A percentile compares a stretch with the other conserved stretches of the same genome.
These are phyloP conservation scores for Friedmanniomyces endolithicus DNA, from an alignment of 495 filamentous ascomycete genomes.

Conservation along the genomic window DNA sequence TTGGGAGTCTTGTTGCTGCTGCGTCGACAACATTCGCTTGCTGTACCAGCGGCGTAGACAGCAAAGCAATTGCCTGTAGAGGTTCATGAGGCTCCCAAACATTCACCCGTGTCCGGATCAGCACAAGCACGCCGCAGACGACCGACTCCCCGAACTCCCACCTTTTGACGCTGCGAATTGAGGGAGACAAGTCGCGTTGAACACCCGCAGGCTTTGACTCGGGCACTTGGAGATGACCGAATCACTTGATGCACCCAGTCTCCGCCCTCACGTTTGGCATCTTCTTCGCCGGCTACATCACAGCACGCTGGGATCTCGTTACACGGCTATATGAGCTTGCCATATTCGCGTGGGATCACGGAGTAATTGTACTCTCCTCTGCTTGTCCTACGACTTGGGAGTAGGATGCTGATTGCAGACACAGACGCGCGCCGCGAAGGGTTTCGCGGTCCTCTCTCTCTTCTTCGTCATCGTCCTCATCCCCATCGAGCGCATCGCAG, in stretches of 20 bases:
- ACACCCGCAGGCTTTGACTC: no score
- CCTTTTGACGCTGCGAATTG: background rate
- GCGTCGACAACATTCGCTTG: no score
- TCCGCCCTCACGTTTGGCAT: slow-evolving; percentile 86
- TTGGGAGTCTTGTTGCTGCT: no score
- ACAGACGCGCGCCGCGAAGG: slow-evolving; percentile 58
- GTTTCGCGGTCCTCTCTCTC: slow-evolving; percentile 59
- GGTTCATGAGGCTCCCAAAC: no score
- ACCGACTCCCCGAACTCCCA: no score
- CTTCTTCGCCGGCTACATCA: slow-evolving; percentile 98
- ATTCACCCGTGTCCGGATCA: no score
- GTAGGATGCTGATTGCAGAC: background rate
- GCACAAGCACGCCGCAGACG: no score
- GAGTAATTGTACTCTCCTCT: slow-evolving; percentile 67
- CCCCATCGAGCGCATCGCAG: slow-evolving; percentile 59
- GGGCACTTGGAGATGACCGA: slow-evolving; percentile 1
- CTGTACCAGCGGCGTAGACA: no score
- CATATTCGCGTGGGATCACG: slow-evolving; percentile 96
- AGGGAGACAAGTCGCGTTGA: background rate
- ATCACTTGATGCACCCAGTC: slow-evolving; percentile 86
- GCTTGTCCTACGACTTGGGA: background rate
- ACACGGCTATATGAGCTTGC: slow-evolving; percentile 90
- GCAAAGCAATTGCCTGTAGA: no score
- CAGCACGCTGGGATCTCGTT: slow-evolving; percentile 95
- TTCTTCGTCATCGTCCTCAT: slow-evolving; percentile 67